Evolutionary conservation across 192 early-diverging fungal species (phyloP).

Genomic region (Rhizophagus prolifer): DNA sequence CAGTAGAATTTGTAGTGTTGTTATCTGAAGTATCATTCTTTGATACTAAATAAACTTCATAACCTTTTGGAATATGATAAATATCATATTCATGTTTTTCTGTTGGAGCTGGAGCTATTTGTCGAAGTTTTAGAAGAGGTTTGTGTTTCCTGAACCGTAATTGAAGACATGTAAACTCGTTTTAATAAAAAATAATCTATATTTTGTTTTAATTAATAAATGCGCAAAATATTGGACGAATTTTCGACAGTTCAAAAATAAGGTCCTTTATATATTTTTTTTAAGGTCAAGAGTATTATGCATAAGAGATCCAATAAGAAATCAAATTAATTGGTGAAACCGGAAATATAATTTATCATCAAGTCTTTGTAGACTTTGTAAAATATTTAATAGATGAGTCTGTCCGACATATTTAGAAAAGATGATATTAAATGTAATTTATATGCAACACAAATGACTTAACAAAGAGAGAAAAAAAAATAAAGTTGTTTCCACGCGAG

Average conservation of each 20-base stretch:
- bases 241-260: background rate
- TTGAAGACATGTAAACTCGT: background rate
- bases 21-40: background rate
- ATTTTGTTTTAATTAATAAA: background rate
- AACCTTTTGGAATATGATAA: conserved; percentile 29
- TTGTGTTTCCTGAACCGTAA: background rate
- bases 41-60: conserved; percentile 24
- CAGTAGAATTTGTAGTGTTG: background rate
- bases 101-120: conserved; percentile 25
- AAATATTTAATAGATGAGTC: background rate
- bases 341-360: background rate
- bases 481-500: background rate
- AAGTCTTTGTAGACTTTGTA: background rate
- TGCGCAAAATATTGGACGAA: background rate
- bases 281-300: background rate
- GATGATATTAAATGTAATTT: background rate
- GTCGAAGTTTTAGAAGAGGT: conserved; percentile 9
- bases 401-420: background rate
- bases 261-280: background rate
- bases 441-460: background rate
- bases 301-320: background rate
- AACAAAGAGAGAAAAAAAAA: background rate
- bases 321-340: background rate
- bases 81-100: conserved; percentile 24
- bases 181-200: background rate